Evolutionary conservation across 148 eudicot species (phyloP).

Genomic region (Rhododendron simsii): DNA sequence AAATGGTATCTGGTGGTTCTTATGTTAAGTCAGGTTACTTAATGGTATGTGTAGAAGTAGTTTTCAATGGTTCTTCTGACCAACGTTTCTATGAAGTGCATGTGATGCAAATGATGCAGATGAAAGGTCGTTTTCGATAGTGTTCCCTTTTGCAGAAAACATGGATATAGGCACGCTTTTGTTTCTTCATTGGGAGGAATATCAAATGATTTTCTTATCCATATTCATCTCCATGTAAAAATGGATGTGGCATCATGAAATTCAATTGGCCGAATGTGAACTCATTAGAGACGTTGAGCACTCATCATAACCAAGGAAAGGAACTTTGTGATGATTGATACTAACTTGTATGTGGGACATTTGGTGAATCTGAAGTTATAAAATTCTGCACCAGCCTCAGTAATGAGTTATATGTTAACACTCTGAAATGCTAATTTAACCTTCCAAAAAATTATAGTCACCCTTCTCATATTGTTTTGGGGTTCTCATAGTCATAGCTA

Average conservation of each 20-base stretch:
- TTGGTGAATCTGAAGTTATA: neutral
- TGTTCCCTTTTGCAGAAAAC: neutral
- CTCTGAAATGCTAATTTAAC: neutral
- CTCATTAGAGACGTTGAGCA: neutral
- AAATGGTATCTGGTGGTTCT: neutral
- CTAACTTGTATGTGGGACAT: neutral
- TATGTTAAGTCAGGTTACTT: neutral
- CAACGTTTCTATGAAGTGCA: neutral
- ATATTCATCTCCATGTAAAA: neutral
- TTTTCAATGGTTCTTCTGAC: neutral
- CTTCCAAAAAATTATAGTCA: neutral
- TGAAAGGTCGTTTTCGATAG: neutral
- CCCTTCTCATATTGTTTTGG: neutral
- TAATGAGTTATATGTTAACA: neutral
- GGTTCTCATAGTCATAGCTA: neutral
- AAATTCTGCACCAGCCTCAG: neutral
- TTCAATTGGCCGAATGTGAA: neutral
- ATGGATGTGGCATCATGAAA: neutral
- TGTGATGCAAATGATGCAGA: neutral
- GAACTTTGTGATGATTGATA: neutral
- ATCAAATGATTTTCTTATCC: neutral
- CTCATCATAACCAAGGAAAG: neutral
- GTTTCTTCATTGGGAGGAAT: neutral
- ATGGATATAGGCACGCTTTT: neutral
- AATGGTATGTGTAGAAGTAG: neutral